A percentile compares a stretch with the other conserved stretches of the same genome.
Evolutionary conservation across 352 stramenopile genomes (phyloP).

Genomic region (Phytophthora pluvialis): DNA sequence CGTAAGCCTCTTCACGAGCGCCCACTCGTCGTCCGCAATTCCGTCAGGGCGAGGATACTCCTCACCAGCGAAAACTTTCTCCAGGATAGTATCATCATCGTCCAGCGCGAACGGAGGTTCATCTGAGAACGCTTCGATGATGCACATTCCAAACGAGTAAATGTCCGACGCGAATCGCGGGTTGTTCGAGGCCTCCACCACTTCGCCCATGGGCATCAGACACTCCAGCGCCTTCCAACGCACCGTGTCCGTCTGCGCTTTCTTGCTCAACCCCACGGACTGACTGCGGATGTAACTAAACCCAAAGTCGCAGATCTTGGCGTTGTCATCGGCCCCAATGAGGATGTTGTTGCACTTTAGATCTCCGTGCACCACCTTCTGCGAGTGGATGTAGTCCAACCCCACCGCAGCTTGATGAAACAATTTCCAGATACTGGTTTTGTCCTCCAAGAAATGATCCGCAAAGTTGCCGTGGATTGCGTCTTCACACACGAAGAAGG

Average conservation of each 20-base stretch:
- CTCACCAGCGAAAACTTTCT: constrained; percentile 23
- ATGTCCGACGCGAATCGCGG: constrained; percentile 47
- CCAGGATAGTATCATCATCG: constrained; percentile 37
- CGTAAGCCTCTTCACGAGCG: constrained; percentile 22
- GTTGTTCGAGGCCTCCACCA: constrained; percentile 23
- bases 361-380: constrained; percentile 82
- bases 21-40: constrained; percentile 34
- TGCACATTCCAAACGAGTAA: constrained; percentile 31
- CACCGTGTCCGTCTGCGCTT: constrained; percentile 24
- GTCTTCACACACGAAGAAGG: constrained; percentile 49
- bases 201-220: constrained; percentile 25
- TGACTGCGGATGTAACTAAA: constrained; percentile 40
- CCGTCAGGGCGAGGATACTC: constrained; percentile 27
- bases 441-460: constrained; percentile 35
- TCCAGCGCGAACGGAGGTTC: constrained; percentile 33
- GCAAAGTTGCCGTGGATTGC: constrained; percentile 35
- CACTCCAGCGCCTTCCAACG: constrained; percentile 47
- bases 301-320: constrained; percentile 52
- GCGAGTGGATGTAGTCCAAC: constrained; percentile 72
- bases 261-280: constrained; percentile 37
- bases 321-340: constrained; percentile 41
- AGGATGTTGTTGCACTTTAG: constrained; percentile 89
- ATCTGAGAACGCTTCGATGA: constrained; percentile 37
- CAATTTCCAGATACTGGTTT: constrained; percentile 31
- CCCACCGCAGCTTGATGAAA: constrained; percentile 51